Evolutionary conservation across 2,329 filamentous ascomycete species (phyloP).

Genomic region (Epichloe gansuensis): DNA sequence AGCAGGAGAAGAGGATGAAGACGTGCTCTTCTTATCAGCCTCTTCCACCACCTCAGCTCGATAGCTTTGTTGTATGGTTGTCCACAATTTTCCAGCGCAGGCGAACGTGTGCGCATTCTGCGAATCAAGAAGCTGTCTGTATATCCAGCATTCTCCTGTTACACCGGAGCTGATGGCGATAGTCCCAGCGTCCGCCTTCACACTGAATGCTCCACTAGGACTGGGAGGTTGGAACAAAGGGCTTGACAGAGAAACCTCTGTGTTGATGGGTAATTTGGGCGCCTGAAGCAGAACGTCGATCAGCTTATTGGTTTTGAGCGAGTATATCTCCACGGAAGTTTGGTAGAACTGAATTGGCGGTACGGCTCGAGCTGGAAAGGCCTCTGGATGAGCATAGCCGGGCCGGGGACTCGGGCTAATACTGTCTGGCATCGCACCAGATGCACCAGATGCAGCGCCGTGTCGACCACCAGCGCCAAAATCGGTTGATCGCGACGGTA

Average conservation of each 20-base stretch:
- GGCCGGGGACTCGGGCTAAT: constrained; percentile 27
- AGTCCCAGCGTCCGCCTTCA: constrained; percentile 60
- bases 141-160: constrained; percentile 83
- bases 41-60: constrained; percentile 37
- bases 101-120: constrained; percentile 35
- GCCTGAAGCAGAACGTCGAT: constrained; percentile 63
- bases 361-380: constrained; percentile 20
- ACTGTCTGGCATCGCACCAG: constrained; percentile 26
- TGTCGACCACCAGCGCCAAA: constrained; percentile 21
- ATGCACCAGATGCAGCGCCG: constrained; percentile 20
- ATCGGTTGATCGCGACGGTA: constrained; percentile 30
- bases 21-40: constrained; percentile 25
- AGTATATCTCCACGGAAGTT: constrained; percentile 82
- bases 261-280: constrained; percentile 45
- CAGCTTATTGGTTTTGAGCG: constrained; percentile 58
- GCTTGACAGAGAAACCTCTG: constrained; percentile 42
- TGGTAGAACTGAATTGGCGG: constrained; percentile 53
- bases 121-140: constrained; percentile 33
- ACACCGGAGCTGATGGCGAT: constrained; percentile 64
- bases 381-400: constrained; percentile 25
- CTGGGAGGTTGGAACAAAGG: constrained; percentile 54
- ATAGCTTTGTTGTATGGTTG: constrained; percentile 55
- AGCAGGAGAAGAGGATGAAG: constrained; percentile 18
- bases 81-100: constrained; percentile 88
- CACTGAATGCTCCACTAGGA: constrained; percentile 58